Evolutionary conservation across 2,329 filamentous ascomycete genomes (phyloP).

Genomic region (Alternaria metachromatica): DNA sequence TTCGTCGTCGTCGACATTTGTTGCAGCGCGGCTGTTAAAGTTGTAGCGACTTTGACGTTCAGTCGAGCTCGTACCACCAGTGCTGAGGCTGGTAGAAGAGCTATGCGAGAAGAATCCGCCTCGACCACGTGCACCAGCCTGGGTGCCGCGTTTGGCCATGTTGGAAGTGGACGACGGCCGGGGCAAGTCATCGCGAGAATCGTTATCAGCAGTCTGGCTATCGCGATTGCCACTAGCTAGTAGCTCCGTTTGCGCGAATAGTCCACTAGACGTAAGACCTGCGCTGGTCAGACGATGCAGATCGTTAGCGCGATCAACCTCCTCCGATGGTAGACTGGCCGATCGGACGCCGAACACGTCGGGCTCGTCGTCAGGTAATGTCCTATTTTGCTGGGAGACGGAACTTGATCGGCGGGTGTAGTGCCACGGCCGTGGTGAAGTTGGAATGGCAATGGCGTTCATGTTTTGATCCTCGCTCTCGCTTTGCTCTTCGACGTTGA

Average conservation of each 20-base stretch:
- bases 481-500: conserved; percentile 34
- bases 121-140: conserved; percentile 34
- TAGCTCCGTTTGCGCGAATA: conserved; percentile 58
- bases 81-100: conserved; percentile 40
- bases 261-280: conserved; percentile 68
- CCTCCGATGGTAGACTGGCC: conserved; percentile 69
- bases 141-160: conserved; percentile 34
- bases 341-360: conserved; percentile 69
- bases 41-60: conserved; percentile 52
- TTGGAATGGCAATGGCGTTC: conserved; percentile 75
- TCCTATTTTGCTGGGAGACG: conserved; percentile 68
- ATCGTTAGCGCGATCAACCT: conserved; percentile 55
- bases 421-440: conserved; percentile 66
- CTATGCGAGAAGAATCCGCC: conserved; percentile 41
- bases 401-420: conserved; percentile 69
- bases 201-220: conserved; percentile 21
- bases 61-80: conserved; percentile 43
- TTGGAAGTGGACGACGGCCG: conserved; percentile 39
- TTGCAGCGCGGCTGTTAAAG: conserved; percentile 50
- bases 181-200: conserved; percentile 36
- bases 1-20: conserved; percentile 66
- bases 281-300: conserved; percentile 46
- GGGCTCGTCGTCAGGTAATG: conserved; percentile 67
- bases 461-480: conserved; percentile 56
- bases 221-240: conserved; percentile 38